phyloP scores from a whole-genome alignment of 371 early-diverging fungal genomes.

The Mucor saturninus region DNA sequence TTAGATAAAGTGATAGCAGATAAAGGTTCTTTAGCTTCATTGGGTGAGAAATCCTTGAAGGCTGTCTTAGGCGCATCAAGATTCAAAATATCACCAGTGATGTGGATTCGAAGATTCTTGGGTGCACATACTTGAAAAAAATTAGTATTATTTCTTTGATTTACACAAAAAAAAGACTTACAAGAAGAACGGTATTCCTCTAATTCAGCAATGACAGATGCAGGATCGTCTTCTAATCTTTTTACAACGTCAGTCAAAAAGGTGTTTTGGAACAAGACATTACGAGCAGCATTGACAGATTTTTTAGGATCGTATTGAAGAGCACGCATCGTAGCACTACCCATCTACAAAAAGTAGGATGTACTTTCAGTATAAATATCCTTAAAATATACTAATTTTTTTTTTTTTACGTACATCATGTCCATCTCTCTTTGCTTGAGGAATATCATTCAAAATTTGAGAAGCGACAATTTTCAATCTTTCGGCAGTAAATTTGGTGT shows the following conservation, averaged over 20 bases:
- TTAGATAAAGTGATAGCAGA: conserved; percentile 56
- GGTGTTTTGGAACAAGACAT: conserved; percentile 55
- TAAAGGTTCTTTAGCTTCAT: conserved; percentile 8
- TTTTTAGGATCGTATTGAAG: conserved; percentile 55
- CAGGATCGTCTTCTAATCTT: conserved; percentile 54
- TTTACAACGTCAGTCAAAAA: conserved; percentile 61
- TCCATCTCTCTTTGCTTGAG: conserved; percentile 67
- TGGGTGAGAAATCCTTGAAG: conserved; percentile 47
- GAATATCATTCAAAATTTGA: conserved; percentile 68
- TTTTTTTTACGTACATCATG: conserved; percentile 45
- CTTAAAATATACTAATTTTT: background rate
- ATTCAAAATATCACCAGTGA: conserved; percentile 62
- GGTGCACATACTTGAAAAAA: conserved; percentile 54
- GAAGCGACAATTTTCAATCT: conserved; percentile 64
- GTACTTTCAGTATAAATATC: background rate
- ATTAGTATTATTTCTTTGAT: background rate
- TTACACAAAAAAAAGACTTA: conserved; percentile 30
- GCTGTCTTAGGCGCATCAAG: conserved; percentile 52
- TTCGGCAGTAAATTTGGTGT: conserved; percentile 63
- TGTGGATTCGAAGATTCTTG: conserved; percentile 65
- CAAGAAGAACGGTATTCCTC: conserved; percentile 61
- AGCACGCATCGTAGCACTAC: conserved; percentile 50
- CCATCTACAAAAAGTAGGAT: conserved; percentile 48
- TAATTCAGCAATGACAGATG: conserved; percentile 52
- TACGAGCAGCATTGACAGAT: conserved; percentile 56